Evolutionary conservation across 345 rosid genomes (phyloP).

Genomic region (Pistacia atlantica): DNA sequence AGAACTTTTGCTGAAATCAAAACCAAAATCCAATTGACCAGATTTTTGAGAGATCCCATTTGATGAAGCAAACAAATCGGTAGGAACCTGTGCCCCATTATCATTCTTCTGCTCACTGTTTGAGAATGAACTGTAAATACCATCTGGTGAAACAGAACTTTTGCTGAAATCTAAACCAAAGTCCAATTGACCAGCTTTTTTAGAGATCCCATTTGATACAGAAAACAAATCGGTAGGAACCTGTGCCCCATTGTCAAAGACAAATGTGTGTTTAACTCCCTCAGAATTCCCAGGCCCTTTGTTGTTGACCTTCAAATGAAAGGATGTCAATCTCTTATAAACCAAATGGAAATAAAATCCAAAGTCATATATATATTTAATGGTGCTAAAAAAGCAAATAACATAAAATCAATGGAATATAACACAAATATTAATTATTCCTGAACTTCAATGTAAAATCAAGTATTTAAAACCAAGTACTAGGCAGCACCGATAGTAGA

Average conservation of each 20-base stretch:
- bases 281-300: constrained; percentile 20
- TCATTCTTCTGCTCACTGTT: constrained; percentile 25
- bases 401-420: neutral
- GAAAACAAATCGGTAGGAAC: constrained; percentile 23
- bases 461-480: neutral
- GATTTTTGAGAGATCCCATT: constrained; percentile 30
- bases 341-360: constrained; percentile 14
- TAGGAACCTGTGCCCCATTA: constrained; percentile 8
- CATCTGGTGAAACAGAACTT: constrained; percentile 21
- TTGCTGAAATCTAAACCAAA: constrained; percentile 36
- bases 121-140: constrained; percentile 13
- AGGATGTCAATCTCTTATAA: constrained; percentile 24
- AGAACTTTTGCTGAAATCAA: constrained; percentile 29
- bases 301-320: constrained; percentile 33
- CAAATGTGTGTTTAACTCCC: constrained; percentile 19
- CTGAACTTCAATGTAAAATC: neutral
- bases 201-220: constrained; percentile 25
- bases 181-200: constrained; percentile 39
- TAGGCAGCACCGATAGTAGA: neutral
- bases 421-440: neutral
- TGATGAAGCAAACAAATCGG: constrained; percentile 26
- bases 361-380: neutral
- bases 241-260: constrained; percentile 22
- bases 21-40: constrained; percentile 40
- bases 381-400: neutral